Base-by-base conservation (phyloP, 2,329 filamentous ascomycete genomes). In the Monosporascus sp. region DNA sequence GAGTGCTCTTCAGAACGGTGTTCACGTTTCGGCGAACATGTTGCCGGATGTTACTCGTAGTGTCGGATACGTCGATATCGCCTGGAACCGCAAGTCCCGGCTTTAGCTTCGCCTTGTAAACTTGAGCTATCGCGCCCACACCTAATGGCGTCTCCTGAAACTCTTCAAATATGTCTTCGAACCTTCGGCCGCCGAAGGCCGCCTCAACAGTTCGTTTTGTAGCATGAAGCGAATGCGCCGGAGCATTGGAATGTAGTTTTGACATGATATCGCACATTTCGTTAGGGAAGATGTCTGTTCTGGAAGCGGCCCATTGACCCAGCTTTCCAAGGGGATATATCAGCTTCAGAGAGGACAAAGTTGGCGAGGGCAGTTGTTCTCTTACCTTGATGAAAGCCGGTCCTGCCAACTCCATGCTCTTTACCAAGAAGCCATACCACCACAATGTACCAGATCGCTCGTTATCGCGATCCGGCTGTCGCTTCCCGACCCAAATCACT, bases 221-320 rank as follows among this genome's bases (percentile, higher is more conserved):
- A 24, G 84, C 80, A 48, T 82, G 79, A 50, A 99, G 76, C 1
- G 92, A 91, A 71, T 99, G 94, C 2, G 94, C 92, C 0, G 93
- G 92, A 1, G 94, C 93, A 68, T 97, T 85, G 2, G 94, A 97
- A 73, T 99, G 94, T 46, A 99, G 80, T 57, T 91, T 89, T 1
- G 92, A 96, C 93, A 99, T 94, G 68, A 92, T 85, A 44, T 83
- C 83, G 73, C 94, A 99, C 82, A 99, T 85, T 70, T 97, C 86
- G 22, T 82, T 88, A 2, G 94, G 94, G 68, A 99, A 99, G 66
- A 99, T 96, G 71, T 99, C 94, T 43, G 92, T 90, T 68, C 94
- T 82, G 5, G 94, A 97, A 3, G 94, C 94, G 19, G 94, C 94
- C 94, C 94, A 99, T 85, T 99, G 94, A 17, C 94, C 94, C 52